Conservation (phyloP, 2,329 filamentous ascomycete genomes). For the Ilyonectria sp. region DNA sequence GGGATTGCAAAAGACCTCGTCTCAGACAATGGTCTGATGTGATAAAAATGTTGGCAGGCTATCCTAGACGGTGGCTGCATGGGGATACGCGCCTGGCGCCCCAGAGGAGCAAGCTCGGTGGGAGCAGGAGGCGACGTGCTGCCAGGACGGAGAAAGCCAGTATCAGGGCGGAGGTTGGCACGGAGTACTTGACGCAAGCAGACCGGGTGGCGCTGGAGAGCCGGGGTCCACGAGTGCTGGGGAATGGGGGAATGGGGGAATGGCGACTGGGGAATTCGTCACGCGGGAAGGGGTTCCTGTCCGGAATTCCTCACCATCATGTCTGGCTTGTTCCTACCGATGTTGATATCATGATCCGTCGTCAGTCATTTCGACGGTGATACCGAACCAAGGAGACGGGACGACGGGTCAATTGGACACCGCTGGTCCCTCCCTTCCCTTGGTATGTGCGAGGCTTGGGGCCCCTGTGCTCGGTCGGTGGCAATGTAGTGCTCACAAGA, state of each 20-base stretch:
- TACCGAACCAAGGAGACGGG: not conserved
- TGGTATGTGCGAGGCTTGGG: not conserved
- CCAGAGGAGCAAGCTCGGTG: slow-evolving; percentile 33
- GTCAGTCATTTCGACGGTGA: not conserved
- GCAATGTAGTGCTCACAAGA: slow-evolving; percentile 18
- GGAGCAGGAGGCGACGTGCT: slow-evolving; percentile 36
- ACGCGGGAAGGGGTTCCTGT: not conserved
- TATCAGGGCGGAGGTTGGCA: slow-evolving; percentile 38
- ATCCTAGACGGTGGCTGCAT: slow-evolving; percentile 47
- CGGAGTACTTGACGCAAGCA: slow-evolving; percentile 40
- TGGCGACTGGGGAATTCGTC: slow-evolving; percentile 18
- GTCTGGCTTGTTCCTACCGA: not conserved
- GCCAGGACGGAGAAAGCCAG: slow-evolving; percentile 35
- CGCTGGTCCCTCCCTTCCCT: not conserved
- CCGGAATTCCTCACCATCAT: not conserved
- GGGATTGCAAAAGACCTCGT: slow-evolving; percentile 28
- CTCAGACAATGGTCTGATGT: slow-evolving; percentile 45
- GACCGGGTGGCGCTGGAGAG: slow-evolving; percentile 33
- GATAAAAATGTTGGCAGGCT: slow-evolving; percentile 36
- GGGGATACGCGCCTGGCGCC: slow-evolving; percentile 39
- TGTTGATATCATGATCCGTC: not conserved
- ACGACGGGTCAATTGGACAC: not conserved
- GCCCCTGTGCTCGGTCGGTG: not conserved
- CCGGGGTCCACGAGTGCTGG: slow-evolving; percentile 34
- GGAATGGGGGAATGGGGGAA: slow-evolving; percentile 34